A percentile compares a stretch with the other conserved stretches of the same genome.
phyloP scores from a whole-genome alignment of 345 rosid genomes.

The Stellera chamaejasme region DNA sequence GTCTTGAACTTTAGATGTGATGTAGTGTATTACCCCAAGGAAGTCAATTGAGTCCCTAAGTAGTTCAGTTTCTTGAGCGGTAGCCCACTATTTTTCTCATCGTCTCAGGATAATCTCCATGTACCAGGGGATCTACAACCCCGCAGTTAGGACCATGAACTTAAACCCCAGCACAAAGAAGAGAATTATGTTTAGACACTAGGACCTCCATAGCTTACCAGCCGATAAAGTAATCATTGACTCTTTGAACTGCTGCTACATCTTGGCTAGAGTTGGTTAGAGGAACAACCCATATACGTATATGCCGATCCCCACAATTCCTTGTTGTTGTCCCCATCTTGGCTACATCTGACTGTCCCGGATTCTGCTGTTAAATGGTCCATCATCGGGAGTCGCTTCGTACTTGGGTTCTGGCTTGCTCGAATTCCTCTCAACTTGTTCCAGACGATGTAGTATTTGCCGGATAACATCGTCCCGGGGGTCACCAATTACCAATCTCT shows the following conservation, averaged over 20 bases:
- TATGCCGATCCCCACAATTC: slow-evolving; percentile 35
- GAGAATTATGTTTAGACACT: background rate
- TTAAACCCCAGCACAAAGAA: background rate
- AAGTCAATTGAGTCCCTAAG: slow-evolving; percentile 62
- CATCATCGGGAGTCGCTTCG: too few relatives aligned
- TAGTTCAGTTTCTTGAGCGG: slow-evolving; percentile 38
- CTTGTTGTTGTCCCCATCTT: too few relatives aligned
- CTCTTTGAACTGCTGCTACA: slow-evolving; percentile 23
- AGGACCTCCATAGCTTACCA: slow-evolving; percentile 22
- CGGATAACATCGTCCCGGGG: too few relatives aligned
- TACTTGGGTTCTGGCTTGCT: too few relatives aligned
- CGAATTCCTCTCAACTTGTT: too few relatives aligned
- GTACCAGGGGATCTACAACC: slow-evolving; percentile 49
- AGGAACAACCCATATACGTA: slow-evolving; percentile 19
- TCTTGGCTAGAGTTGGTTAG: slow-evolving; percentile 28
- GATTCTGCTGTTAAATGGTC: too few relatives aligned
- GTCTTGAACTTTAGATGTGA: slow-evolving; percentile 21
- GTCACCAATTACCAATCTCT: too few relatives aligned
- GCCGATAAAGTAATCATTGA: slow-evolving; percentile 23
- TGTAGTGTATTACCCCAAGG: slow-evolving; percentile 47
- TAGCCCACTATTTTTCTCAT: slow-evolving; percentile 54
- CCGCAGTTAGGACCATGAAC: slow-evolving; percentile 17
- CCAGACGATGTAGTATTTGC: too few relatives aligned
- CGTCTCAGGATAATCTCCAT: slow-evolving; percentile 61
- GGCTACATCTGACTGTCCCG: too few relatives aligned